Evolutionary conservation across 768 basidiomycete genomes (phyloP).

Genomic region (Boletus pseudo-olivaceus): DNA sequence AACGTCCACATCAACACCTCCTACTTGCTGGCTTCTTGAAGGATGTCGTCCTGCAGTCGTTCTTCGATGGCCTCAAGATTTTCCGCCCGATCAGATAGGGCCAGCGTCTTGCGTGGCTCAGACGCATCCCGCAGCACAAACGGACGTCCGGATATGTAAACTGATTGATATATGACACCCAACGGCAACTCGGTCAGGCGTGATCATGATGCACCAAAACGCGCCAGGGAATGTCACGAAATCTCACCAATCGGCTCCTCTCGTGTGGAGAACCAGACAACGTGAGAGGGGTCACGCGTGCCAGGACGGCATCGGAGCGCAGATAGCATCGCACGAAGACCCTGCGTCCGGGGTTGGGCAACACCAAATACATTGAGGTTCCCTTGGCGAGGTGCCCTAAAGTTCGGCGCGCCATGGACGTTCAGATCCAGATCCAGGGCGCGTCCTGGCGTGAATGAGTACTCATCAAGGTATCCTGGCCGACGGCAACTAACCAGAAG

Average conservation of each 20-base stretch:
- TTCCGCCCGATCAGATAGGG: constrained; percentile 88
- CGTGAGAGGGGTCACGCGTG: constrained; percentile 60
- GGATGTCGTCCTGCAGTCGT: constrained; percentile 86
- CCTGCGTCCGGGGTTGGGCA: constrained; percentile 92
- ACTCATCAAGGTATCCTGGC: neutral
- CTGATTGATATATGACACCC: constrained; percentile 25
- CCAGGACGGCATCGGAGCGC: constrained; percentile 74
- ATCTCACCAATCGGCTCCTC: constrained; percentile 89
- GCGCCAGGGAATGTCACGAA: neutral
- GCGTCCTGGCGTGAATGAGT: constrained; percentile 51
- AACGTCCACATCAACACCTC: neutral
- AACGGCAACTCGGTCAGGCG: constrained; percentile 1
- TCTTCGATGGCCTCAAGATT: constrained; percentile 92
- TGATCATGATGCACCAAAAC: neutral
- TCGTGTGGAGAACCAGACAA: constrained; percentile 95
- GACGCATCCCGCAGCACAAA: constrained; percentile 89
- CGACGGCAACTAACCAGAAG: constrained; percentile 50
- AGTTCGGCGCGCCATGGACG: constrained; percentile 94
- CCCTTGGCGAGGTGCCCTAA: constrained; percentile 75
- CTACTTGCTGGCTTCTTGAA: constrained; percentile 76
- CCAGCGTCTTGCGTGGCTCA: constrained; percentile 73
- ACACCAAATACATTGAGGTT: constrained; percentile 91
- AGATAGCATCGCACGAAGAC: constrained; percentile 85
- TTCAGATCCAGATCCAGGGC: constrained; percentile 89
- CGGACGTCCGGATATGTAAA: constrained; percentile 87